A percentile compares a stretch with the other conserved stretches of the same genome.
phyloP scores from a whole-genome alignment of 2,329 filamentous ascomycete species.

The Alternaria sp. region DNA sequence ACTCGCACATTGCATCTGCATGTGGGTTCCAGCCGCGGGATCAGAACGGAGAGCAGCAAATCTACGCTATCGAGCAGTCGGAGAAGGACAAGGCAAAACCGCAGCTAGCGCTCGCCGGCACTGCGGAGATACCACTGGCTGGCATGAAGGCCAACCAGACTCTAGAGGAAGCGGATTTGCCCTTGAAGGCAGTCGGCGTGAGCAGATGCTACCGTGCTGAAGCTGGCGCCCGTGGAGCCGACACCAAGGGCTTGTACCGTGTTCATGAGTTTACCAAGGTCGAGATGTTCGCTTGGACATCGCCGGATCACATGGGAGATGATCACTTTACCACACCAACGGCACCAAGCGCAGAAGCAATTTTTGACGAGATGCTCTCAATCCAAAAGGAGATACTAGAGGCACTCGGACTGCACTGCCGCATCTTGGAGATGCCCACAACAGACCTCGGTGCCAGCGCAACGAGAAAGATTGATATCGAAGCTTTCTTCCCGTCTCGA shows the following conservation, averaged over 20 bases:
- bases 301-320: slow-evolving; percentile 59
- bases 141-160: slow-evolving; percentile 83
- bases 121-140: slow-evolving; percentile 93
- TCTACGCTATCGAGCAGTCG: slow-evolving; percentile 79
- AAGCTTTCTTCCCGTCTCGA: slow-evolving; percentile 90
- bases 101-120: slow-evolving; percentile 80
- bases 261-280: slow-evolving; percentile 99
- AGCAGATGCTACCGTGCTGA: slow-evolving; percentile 97
- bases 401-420: slow-evolving; percentile 81
- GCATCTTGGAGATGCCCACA: slow-evolving; percentile 91
- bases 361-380: slow-evolving; percentile 86
- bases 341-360: slow-evolving; percentile 57
- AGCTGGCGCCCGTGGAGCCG: slow-evolving; percentile 86
- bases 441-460: slow-evolving; percentile 90
- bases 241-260: slow-evolving; percentile 93
- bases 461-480: slow-evolving; percentile 87
- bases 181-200: slow-evolving; percentile 80
- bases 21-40: slow-evolving; percentile 97
- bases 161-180: slow-evolving; percentile 72
- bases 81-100: slow-evolving; percentile 69
- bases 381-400: slow-evolving; percentile 86
- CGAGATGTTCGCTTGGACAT: slow-evolving; percentile 94
- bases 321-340: slow-evolving; percentile 44
- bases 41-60: slow-evolving; percentile 87
- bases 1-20: slow-evolving; percentile 86